These are phyloP conservation scores for Aspergillus neoniger DNA, from an alignment of 2,329 filamentous ascomycete genomes.

Conservation along the genomic window DNA sequence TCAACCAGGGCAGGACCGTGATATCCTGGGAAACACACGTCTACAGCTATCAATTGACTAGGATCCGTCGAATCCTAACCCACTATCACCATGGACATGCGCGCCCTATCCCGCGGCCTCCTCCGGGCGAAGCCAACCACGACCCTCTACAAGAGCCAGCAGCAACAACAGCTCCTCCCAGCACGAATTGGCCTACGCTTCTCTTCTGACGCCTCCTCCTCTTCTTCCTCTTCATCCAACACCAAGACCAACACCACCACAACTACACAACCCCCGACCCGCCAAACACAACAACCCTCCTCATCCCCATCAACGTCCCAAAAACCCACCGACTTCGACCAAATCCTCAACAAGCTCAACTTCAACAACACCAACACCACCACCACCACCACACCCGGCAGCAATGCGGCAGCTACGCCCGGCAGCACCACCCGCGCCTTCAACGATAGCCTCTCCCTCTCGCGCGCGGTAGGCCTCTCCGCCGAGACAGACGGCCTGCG, in stretches of 20 bases:
- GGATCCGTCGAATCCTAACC: no score
- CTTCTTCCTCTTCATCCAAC: no score
- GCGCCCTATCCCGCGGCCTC: slow-evolving; percentile 34
- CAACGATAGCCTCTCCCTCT: slow-evolving; percentile 23
- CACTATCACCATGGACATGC: slow-evolving; percentile 33
- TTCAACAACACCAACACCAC: slow-evolving; percentile 18
- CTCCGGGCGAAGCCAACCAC: slow-evolving; percentile 36
- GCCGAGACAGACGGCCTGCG: slow-evolving; percentile 22
- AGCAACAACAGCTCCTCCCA: neutral
- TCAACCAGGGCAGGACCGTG: neutral
- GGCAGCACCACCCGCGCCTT: slow-evolving; percentile 8
- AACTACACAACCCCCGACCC: slow-evolving; percentile 20
- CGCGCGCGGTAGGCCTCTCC: slow-evolving; percentile 24
- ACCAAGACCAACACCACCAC: slow-evolving; percentile 8
- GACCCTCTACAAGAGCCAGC: slow-evolving; percentile 23
- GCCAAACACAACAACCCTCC: slow-evolving; percentile 1
- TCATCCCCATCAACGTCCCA: slow-evolving; percentile 8
- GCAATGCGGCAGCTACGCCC: neutral
- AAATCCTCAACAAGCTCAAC: slow-evolving; percentile 37
- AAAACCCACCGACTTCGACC: slow-evolving; percentile 29
- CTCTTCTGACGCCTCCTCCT: slow-evolving; percentile 17
- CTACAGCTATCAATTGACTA: neutral
- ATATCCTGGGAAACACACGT: neutral
- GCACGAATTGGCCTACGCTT: slow-evolving; percentile 16
- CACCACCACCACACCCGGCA: neutral